A percentile compares a stretch with the other conserved stretches of the same genome.
These are phyloP conservation scores for Fomitopsis schrenkii DNA, from an alignment of 1,284 basidiomycete genomes.

Conservation along the genomic window DNA sequence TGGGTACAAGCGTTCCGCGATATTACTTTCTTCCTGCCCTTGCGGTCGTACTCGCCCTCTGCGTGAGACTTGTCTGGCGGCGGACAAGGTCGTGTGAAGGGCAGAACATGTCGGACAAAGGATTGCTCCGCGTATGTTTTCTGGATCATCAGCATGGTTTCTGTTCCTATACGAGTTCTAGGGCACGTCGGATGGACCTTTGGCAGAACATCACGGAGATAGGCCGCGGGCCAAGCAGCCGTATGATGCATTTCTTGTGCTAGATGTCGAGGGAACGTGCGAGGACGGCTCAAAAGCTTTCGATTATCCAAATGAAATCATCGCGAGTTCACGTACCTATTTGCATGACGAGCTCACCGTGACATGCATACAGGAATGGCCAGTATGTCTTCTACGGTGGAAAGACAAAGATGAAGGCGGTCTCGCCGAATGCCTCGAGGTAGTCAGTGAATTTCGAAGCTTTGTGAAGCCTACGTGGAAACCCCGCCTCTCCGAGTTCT, in stretches of 20 bases:
- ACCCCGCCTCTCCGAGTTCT: constrained; percentile 80
- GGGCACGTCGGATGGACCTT: constrained; percentile 1
- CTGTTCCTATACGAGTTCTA: background rate
- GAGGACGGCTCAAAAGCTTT: constrained; percentile 38
- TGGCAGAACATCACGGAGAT: background rate
- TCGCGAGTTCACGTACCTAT: constrained; percentile 49
- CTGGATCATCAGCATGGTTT: too few species aligned
- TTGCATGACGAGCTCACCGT: background rate
- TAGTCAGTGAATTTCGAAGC: constrained; percentile 79
- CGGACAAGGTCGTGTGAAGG: background rate
- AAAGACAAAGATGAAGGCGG: constrained; percentile 52
- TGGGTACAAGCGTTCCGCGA: background rate
- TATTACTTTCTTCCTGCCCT: background rate
- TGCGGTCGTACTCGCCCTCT: background rate
- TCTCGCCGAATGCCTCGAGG: constrained; percentile 53
- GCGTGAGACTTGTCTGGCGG: background rate
- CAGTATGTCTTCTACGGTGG: constrained; percentile 87
- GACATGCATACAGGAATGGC: constrained; percentile 65
- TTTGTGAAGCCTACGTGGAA: constrained; percentile 89
- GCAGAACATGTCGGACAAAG: background rate
- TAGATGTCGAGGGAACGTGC: constrained; percentile 94
- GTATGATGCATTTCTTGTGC: constrained; percentile 69
- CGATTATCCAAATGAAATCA: constrained; percentile 78
- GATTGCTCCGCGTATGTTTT: background rate
- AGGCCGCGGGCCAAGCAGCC: constrained; percentile 41